Base-by-base conservation (phyloP, 768 basidiomycete species). In the Tulasnella sp. region DNA sequence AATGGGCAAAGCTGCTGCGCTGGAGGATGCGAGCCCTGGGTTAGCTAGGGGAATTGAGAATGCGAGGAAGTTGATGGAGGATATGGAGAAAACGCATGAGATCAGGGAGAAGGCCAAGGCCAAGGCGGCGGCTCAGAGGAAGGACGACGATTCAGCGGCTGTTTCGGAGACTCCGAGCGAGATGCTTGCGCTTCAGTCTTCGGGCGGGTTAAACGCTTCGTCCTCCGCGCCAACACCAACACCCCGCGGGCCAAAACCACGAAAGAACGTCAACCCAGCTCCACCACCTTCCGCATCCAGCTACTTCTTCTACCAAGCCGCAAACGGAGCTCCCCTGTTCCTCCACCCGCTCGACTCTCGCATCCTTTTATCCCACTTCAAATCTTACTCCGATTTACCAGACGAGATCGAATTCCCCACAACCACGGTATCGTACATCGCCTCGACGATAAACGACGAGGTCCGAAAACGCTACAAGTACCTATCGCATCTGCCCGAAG, bases 301-400 rank as follows among this genome's bases (percentile, higher is more conserved):
- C 12, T 99, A 97, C 86, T 96, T 93, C 84, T 99, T 93, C 85
- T 99, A 99, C 85, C 98, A 99, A 85, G 93, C 96, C 24, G 91
- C 95, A 0, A 94, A 94, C 1, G 98, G 98, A 18, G 88, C 94
- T 79, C 93, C 95, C 14, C 89, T 98, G 82, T 99, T 94, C 88
- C 90, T 99, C 16, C 96, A 98, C 83, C 97, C 97, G 3, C 89
- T 99, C 40, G 97, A 99, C 84, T 98, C 98, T 85, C 93, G 92
- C 85, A 95, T 98, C 80, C 88, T 99, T 36, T 88, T 96, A 62
- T 89, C 94, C 18, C 93, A 97, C 84, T 98, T 92, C 85, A 88
- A 88, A 83, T 88, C 88, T 81, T 98, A 98, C 83, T 86, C 92
- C 1, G 89, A 92, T 1, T 96, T 98, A 86, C 97, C 97, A 0